Base-by-base conservation (phyloP, 139 green algal species). In the Micractinium sp. region DNA sequence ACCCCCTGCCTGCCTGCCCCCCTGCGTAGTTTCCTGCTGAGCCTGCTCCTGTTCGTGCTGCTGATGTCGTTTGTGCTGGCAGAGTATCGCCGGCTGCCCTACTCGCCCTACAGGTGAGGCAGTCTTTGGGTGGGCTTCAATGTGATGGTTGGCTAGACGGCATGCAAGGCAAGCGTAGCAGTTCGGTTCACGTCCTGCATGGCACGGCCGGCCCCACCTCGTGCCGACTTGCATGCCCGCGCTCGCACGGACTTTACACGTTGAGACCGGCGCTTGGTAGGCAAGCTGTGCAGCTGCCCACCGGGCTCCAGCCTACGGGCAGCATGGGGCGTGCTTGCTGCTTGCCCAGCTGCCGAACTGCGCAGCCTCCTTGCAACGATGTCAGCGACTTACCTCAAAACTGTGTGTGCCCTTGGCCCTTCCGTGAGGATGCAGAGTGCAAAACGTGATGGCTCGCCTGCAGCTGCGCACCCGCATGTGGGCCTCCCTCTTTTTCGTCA, bases 391-490 rank as follows among this genome's bases (percentile, higher is more conserved):
- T 33, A 1, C 31, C 13, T 35, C 2, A 3, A 78, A 29, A 29
- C 22, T 73, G 63, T 73, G 63, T 73, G 63, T 73, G 63, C 63
- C 31, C 71, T 1, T 35, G 29, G 23, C 67, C 67, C 25, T 16
- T 33, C 20, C 31, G 23, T 75, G 67, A 33, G 67, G 9, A n/a
- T 75, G 9, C 78, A 84, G 78, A 14, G 78, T 84, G 29, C 23
- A 67, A 27, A 84, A 84, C 16, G 78, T 84, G 20, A 22, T 35
- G 53, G 78, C 78, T 16, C 78, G 78, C 41, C 78, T 84, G 29
- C 41, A 38, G 38, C 78, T 84, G 47, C 78, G 78, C 78, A 84
- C 78, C 20, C 78, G 78, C 41, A 63, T 63, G 41, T 84, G 25
- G 29, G 47, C 41, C 29, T 39, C 41, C 12, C 15, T 67, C 0